Evolutionary conservation across 2,329 filamentous ascomycete species (phyloP).

Genomic region (Didymella keratinophila): DNA sequence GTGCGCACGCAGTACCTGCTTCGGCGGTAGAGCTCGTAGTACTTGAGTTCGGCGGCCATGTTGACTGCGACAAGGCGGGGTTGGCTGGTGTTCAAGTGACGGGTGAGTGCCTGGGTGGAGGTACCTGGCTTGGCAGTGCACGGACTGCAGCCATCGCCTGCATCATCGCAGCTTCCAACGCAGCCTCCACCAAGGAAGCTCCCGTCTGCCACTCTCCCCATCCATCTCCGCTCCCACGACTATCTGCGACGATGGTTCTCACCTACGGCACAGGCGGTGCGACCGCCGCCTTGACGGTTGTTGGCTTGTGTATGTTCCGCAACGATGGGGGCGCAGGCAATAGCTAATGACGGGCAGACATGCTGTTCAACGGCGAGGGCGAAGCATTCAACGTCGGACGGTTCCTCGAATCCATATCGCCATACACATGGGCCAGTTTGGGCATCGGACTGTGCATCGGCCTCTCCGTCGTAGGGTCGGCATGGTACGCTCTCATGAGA

Average conservation of each 20-base stretch:
- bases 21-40: slow-evolving; percentile 96
- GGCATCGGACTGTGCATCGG: slow-evolving; percentile 96
- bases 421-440: slow-evolving; percentile 89
- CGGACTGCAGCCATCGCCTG: slow-evolving; percentile 9
- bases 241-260: slow-evolving; percentile 69
- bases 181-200: slow-evolving; percentile 39
- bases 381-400: slow-evolving; percentile 96
- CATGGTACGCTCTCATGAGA: slow-evolving; percentile 72
- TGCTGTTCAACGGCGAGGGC: slow-evolving; percentile 97
- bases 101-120: slow-evolving; percentile 25
- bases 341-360: slow-evolving; percentile 69
- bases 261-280: slow-evolving; percentile 74
- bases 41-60: slow-evolving; percentile 58
- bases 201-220: slow-evolving; percentile 34
- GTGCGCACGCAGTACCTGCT: slow-evolving; percentile 75
- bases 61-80: slow-evolving; percentile 25
- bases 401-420: slow-evolving; percentile 93
- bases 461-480: slow-evolving; percentile 93
- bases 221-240: slow-evolving; percentile 33
- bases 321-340: slow-evolving; percentile 29
- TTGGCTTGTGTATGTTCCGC: slow-evolving; percentile 76
- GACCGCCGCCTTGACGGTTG: slow-evolving; percentile 72
- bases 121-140: slow-evolving; percentile 20
- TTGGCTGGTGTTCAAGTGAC: slow-evolving; percentile 23
- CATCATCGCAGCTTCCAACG: slow-evolving; percentile 34